Base-by-base conservation (phyloP, 768 basidiomycete genomes). In the Paxillus involutus region DNA sequence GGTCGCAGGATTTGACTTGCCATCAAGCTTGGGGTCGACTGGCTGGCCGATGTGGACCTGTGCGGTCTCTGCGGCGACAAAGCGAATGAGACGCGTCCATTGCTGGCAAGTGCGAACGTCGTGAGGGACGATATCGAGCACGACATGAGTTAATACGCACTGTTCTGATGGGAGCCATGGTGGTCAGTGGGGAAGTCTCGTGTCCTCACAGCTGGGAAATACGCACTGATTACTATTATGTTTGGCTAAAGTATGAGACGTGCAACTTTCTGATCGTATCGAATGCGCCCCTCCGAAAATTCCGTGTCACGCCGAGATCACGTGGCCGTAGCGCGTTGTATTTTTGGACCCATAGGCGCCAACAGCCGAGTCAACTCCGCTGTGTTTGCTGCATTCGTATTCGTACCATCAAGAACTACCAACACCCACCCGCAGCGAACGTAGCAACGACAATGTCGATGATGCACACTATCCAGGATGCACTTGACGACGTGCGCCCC, bases 51-150 rank as follows among this genome's bases (percentile, higher is more conserved):
- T 77, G 61, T 92, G 91, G 24, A 92, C 78, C 49, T 80, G 76
- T 6, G 79, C 76, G 0, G 89, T 91, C 73, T 92, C 91, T 13
- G 73, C 77, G 19, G 90, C 90, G 30, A 89, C 78, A 65, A 92
- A 92, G 55, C 90, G 88, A 61, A 92, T 89, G 49, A 92, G 80
- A 47, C 90, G 84, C 33, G 83, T 83, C 90, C 90, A 92, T 58
- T 67, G 67, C 66, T 67, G 40, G 9, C 8, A 39, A 42, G 29
- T 46, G 3, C 59, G 35, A 60, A 42, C 17, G 48, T 19, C 9
- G 10, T 17, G 13, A 26, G 37, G 26, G 21, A 6, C 13, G 48
- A 37, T 17, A 6, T 33, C 19, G 32, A 14, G 8, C 4, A 0
- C 32, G 8, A 13, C 4, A n/a, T 16, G 12, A 17, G 26, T 26